Base-by-base conservation (phyloP, 1,284 basidiomycete species). In the Ustilago nuda region DNA sequence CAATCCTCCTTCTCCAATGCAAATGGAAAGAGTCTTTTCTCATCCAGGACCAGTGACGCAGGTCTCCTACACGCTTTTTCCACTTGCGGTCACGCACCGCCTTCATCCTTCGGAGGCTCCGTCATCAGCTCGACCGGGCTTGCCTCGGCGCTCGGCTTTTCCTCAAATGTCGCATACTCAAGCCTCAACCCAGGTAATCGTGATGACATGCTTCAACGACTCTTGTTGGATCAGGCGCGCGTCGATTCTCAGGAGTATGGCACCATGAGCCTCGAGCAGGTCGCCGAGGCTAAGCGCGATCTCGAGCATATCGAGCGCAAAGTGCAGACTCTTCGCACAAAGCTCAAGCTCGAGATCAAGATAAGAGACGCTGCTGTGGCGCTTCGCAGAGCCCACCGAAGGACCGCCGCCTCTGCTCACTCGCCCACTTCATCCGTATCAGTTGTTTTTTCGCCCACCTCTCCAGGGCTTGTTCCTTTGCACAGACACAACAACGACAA, bases 361-460 rank as follows among this genome's bases (percentile, higher is more conserved):
- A 79, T 82, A 36, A 63, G 79, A 19, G 80, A 82, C 50, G 80
- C 79, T 19, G 79, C 80, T 37, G 69, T 79, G n/a, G 78, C 78
- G 27, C 63, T 82, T 9, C 76, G 79, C 46, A 78, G 66, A 36
- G 77, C 79, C 54, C 70, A 76, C 56, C 66, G 73, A 2, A 68
- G 66, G 55, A 72, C 76, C 5, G 66, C 74, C 30, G 66, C 65
- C 23, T 52, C 66, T 2, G 37, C 56, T 6, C 59, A 65, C 13
- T 73, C 66, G 8, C 66, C 71, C 54, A 69, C 65, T 45, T 57
- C 66, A 23, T 65, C 67, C 19, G 50, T 56, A 12, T 32, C 43
- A 36, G 51, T 63, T 27, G 51, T 36, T 37, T 52, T 69, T 13
- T 68, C 72, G 11, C 68, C 76, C 56, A 67, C 70, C 33, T 68